Base-by-base conservation (phyloP, 2,329 filamentous ascomycete species). In the Purpureocillium lavendulum region DNA sequence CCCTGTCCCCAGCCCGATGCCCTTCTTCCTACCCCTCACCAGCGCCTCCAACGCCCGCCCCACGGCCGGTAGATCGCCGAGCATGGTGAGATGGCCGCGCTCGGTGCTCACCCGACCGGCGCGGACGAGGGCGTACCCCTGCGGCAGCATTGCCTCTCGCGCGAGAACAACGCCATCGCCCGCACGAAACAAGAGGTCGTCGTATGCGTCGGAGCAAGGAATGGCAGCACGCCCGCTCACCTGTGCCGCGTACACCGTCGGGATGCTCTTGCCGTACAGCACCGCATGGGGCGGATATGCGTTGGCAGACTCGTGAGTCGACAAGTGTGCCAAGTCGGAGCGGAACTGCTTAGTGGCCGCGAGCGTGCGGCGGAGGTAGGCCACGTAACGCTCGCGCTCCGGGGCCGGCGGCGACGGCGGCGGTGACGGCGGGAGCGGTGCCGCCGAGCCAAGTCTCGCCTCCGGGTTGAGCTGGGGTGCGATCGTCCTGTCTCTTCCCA, bases 141-240 rank as follows among this genome's bases (percentile, higher is more conserved):
- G 65, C 0, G 89, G 89, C 33, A 94, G 61, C 85, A 94, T 90
- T 0, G 88, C 84, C 45, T 90, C 86, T 37, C 78, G 78, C 0
- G 89, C 86, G 7, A 96, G 71, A 40, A 90, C 87, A 0, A 97
- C 89, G 0, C 89, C 90, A 56, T 97, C 89, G 2, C 89, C 88
- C 16, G 82, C 82, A 1, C 84, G 83, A 62, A 96, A 96, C 0
- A 87, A 76, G 3, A 97, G 70, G 50, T 94, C 82, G 48, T 94
- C 87, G 57, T 94, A 96, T 1, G 79, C 82, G 58, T 94, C 87
- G 0, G 77, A 67, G 44, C 79, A 77, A 36, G 79, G 75, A 48
- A 96, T 95, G 0, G 74, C 80, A 39, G 90, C 87, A 4, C 74
- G 70, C 2, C 78, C 77, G 12, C 74, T 65, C 1, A 97, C 87